Conservation (phyloP, 768 basidiomycete species). For the Mycena amicta region DNA sequence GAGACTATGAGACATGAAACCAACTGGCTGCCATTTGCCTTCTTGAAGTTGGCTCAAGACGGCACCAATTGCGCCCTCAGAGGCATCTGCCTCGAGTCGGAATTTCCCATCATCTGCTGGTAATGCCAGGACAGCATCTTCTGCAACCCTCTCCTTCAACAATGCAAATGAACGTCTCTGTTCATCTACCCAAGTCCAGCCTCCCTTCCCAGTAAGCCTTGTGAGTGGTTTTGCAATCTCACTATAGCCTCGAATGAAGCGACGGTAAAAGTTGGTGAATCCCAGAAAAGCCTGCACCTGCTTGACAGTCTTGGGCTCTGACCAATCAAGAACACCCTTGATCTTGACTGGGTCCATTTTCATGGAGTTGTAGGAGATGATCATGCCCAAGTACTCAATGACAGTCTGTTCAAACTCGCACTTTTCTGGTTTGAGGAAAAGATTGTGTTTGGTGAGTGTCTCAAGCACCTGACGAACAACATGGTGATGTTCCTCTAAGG, state of each 20-base stretch:
- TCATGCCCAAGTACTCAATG: constrained; percentile 22
- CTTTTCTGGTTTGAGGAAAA: constrained; percentile 40
- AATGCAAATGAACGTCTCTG: background rate
- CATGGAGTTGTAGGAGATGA: background rate
- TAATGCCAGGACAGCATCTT: background rate
- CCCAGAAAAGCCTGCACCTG: background rate
- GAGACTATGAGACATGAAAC: constrained; percentile 38
- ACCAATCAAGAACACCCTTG: constrained; percentile 21
- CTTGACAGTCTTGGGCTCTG: background rate
- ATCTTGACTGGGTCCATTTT: constrained; percentile 34
- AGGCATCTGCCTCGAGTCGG: constrained; percentile 28
- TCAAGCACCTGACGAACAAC: constrained; percentile 28
- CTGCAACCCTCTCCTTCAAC: background rate
- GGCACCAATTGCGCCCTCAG: constrained; percentile 26
- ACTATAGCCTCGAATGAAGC: background rate
- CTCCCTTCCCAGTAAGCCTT: constrained; percentile 3
- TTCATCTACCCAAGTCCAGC: background rate
- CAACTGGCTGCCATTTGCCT: constrained; percentile 37
- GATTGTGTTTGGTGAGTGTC: constrained; percentile 33
- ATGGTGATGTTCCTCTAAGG: constrained; percentile 14
- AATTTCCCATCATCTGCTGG: constrained; percentile 14
- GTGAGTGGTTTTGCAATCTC: constrained; percentile 2
- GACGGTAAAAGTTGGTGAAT: background rate
- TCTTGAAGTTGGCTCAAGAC: constrained; percentile 27
- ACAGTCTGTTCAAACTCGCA: constrained; percentile 36